Percentiles rank a stretch among this genome's conserved stretches.
phyloP scores from a whole-genome alignment of 768 basidiomycete species.

The Megacollybia marginata region DNA sequence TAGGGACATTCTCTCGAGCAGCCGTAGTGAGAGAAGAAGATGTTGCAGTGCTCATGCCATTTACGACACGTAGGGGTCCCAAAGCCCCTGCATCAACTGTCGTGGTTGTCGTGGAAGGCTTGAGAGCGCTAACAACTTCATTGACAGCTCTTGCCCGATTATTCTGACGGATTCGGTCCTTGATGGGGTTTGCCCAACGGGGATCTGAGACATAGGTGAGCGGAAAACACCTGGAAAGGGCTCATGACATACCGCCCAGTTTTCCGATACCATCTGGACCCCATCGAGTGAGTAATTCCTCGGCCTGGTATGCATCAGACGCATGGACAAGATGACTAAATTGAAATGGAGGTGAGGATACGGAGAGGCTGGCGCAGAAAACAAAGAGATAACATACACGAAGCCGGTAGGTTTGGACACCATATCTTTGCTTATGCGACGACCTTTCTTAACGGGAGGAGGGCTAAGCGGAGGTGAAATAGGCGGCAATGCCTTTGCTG shows the following conservation, averaged over 20 bases:
- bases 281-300: conserved; percentile 83
- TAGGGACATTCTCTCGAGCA: conserved; percentile 58
- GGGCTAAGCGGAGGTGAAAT: conserved; percentile 20
- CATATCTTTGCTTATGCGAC: conserved; percentile 82
- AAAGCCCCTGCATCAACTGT: conserved; percentile 33
- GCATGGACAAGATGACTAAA: conserved; percentile 84
- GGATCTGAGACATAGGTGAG: conserved; percentile 52
- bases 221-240: conserved; percentile 10
- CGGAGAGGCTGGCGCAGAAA: conserved; percentile 10
- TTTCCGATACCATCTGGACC: conserved; percentile 85
- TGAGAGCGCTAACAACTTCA: conserved; percentile 66
- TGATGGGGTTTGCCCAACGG: conserved; percentile 84
- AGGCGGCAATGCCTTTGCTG: conserved; percentile 11
- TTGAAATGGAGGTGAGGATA: conserved; percentile 13
- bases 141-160: conserved; percentile 70
- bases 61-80: conserved; percentile 68
- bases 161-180: conserved; percentile 59
- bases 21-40: conserved; percentile 73
- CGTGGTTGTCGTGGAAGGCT: conserved; percentile 41
- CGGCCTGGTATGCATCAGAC: conserved; percentile 83
- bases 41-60: conserved; percentile 62
- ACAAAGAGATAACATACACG: conserved; percentile 49
- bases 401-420: conserved; percentile 78
- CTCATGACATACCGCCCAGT: conserved; percentile 57
- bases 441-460: conserved; percentile 42